phyloP scores from a whole-genome alignment of 225 moss, liverwort and hornwort species.

The Ulota crispa region DNA sequence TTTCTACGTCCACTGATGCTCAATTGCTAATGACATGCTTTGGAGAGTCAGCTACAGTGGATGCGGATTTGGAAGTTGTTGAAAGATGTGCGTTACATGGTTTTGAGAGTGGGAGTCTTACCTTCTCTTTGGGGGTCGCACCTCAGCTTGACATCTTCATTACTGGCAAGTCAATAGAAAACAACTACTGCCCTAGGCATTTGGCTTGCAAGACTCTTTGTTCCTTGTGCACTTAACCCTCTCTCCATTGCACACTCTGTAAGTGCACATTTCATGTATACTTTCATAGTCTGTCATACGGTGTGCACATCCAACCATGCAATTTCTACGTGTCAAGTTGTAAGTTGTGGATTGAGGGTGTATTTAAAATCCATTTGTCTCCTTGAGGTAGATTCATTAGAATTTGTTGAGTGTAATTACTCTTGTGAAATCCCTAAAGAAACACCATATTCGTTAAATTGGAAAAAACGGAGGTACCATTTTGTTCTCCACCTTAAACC shows the following conservation, averaged over 20 bases:
- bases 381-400: no score
- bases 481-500: no score
- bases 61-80: constrained; percentile 19
- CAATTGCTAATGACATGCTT: constrained; percentile 42
- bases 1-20: constrained; percentile 48
- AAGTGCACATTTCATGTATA: neutral
- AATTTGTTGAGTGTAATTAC: neutral
- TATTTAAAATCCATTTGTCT: neutral
- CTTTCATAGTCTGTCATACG: neutral
- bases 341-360: neutral
- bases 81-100: constrained; percentile 26
- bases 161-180: constrained; percentile 26
- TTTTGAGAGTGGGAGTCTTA: constrained; percentile 22
- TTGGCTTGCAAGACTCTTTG: neutral
- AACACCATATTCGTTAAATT: no score
- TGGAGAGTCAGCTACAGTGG: constrained; percentile 23
- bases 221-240: neutral
- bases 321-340: neutral
- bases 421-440: neutral
- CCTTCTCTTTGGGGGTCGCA: constrained; percentile 35
- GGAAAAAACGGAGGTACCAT: no score
- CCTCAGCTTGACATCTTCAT: constrained; percentile 40
- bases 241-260: neutral
- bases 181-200: neutral
- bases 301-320: neutral